Conservation (phyloP, 2,329 filamentous ascomycete genomes). For the Xylaria sp. region DNA sequence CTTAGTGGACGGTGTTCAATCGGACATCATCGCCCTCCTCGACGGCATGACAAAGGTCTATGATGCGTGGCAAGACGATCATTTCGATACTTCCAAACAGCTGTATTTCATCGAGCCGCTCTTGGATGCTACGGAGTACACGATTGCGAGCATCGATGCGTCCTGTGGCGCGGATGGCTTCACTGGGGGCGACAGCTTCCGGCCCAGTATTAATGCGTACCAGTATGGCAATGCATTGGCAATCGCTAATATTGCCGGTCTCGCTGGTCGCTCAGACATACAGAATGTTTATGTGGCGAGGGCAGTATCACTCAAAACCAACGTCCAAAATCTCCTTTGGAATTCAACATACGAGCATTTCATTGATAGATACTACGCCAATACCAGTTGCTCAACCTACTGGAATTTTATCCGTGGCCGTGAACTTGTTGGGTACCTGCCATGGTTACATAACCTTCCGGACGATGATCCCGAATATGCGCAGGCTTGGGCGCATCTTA, state of each 20-base stretch:
- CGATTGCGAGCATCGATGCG: constrained; percentile 33
- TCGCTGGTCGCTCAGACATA: constrained; percentile 18
- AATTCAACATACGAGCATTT: constrained; percentile 34
- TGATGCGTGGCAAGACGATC: constrained; percentile 23
- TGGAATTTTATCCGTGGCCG: constrained; percentile 34
- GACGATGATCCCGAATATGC: constrained; percentile 23
- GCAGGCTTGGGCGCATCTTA: constrained; percentile 29
- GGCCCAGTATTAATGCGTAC: constrained; percentile 33
- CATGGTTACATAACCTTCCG: constrained; percentile 31
- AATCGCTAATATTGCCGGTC: constrained; percentile 28
- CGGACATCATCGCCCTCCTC: constrained; percentile 23
- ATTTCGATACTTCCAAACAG: constrained; percentile 28
- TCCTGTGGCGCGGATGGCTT: constrained; percentile 31
- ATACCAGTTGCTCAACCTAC: constrained; percentile 25
- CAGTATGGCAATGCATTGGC: constrained; percentile 34
- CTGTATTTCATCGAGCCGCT: constrained; percentile 32
- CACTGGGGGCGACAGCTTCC: constrained; percentile 22
- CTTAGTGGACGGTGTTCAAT: constrained; percentile 30
- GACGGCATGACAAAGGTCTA: constrained; percentile 29
- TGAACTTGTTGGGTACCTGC: constrained; percentile 27
- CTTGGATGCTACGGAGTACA: constrained; percentile 31
- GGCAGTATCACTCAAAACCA: constrained; percentile 23
- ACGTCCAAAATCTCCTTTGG: constrained; percentile 27
- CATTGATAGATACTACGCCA: constrained; percentile 28
- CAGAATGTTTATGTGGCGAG: constrained; percentile 24